Conservation (phyloP, 306 rosid species). For the Glycine latifolia region DNA sequence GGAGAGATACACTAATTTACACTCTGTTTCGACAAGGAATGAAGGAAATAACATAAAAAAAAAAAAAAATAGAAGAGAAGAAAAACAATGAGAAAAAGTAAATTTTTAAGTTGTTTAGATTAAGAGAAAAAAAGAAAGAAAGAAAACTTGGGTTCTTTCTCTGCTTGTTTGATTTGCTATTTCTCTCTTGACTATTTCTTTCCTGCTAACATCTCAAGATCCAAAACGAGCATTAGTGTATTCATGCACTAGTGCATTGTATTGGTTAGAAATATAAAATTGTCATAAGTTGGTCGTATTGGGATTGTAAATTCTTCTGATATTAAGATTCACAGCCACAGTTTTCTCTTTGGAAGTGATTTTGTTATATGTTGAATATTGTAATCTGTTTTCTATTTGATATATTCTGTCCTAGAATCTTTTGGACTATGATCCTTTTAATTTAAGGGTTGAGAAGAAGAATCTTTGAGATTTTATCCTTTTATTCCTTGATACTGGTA, state of each 20-base stretch:
- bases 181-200: not conserved
- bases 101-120: too few relatives aligned
- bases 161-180: not conserved
- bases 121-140: not conserved
- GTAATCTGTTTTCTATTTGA: not conserved
- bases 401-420: not conserved
- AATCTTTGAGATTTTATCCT: not conserved
- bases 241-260: constrained; percentile 10
- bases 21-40: not conserved
- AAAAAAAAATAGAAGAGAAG: not conserved
- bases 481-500: not conserved
- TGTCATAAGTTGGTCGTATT: constrained; percentile 9
- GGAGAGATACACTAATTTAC: not conserved
- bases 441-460: not conserved
- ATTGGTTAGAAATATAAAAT: not conserved
- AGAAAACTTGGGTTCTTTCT: not conserved
- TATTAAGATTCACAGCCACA: not conserved
- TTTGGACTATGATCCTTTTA: not conserved
- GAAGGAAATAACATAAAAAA: not conserved
- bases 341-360: constrained; percentile 23
- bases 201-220: not conserved
- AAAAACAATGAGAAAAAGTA: not conserved
- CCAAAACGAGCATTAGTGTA: not conserved
- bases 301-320: not conserved
- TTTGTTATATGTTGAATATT: constrained; percentile 1